Base-by-base conservation (phyloP, 371 early-diverging fungal genomes). In the Mucor indicus region DNA sequence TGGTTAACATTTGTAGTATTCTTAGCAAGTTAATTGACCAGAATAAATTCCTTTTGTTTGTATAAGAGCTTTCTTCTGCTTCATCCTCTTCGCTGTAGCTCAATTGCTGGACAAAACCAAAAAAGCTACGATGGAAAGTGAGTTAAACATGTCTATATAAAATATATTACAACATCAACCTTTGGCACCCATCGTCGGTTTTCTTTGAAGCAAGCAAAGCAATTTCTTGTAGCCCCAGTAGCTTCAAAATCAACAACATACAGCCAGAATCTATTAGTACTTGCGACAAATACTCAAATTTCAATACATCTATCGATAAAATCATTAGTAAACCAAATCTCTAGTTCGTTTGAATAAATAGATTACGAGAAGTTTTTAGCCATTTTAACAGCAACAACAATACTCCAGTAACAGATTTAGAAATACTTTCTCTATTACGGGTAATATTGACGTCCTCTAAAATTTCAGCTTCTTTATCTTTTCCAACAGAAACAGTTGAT, bases 261-360 rank as follows among this genome's bases (percentile, higher is more conserved):
- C 89, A 85, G 32, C 90, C 91, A 24, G 89, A 87, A 59, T 93
- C 93, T 21, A 90, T 80, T 37, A 93, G 62, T 0, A 87, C 69
- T 51, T 88, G 89, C 5, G 83, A 83, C 2, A 90, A 53, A 62
- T 90, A 86, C 57, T 92, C 90, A 62, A 84, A 89, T 49, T 84
- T 86, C 20, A 89, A 53, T 2, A 80, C 75, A 57, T 93, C 87
- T 85, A 52, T 3, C 35, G 24, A 46, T 19, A 44, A 7, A 21
- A 17, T 37, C 39, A 20, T 8, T 16, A 13, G 15, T 20, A 11
- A 27, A 44, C 29, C 5, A 5, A 27, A 27, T 5, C 11, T 11
- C 5, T 27, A 27, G 11, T 27, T 27, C 11, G 11, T 11, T 7
- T 7, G 5, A 27, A 27, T 11, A 27, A 27, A 27, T 7, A 27